These are phyloP conservation scores for Fusarium stilboides DNA, from an alignment of 2,329 filamentous ascomycete species.

Conservation along the genomic window DNA sequence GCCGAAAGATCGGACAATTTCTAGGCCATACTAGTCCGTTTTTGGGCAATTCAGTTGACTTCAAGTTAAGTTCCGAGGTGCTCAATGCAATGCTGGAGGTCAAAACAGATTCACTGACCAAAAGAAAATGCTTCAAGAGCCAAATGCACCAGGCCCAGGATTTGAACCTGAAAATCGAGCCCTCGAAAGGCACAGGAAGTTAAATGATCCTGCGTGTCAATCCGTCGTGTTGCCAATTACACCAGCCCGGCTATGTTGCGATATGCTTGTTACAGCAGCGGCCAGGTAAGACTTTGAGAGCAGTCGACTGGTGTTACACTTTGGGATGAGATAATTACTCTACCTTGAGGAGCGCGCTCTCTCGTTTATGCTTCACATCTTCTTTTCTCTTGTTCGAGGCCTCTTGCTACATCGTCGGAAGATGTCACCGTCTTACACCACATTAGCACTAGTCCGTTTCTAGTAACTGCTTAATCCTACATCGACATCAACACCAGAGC, in stretches of 20 bases:
- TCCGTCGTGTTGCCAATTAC: neutral
- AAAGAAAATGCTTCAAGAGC: neutral
- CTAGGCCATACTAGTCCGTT: neutral
- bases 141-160: neutral
- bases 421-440: neutral
- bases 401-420: neutral
- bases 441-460: neutral
- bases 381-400: no score
- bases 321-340: no score
- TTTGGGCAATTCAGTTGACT: neutral
- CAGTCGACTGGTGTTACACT: no score
- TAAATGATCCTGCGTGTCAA: neutral
- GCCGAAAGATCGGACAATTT: constrained; percentile 17
- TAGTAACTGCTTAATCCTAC: neutral
- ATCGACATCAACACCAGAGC: constrained; percentile 2
- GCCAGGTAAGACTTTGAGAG: no score
- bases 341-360: no score
- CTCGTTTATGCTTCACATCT: no score
- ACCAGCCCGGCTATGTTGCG: neutral
- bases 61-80: neutral
- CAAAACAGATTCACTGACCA: neutral
- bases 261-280: neutral
- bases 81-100: no score
- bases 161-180: neutral
- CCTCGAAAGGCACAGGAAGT: neutral